Evolutionary conservation across 202 grass and related monocot species (phyloP).

Genomic region (Carex arenaria): DNA sequence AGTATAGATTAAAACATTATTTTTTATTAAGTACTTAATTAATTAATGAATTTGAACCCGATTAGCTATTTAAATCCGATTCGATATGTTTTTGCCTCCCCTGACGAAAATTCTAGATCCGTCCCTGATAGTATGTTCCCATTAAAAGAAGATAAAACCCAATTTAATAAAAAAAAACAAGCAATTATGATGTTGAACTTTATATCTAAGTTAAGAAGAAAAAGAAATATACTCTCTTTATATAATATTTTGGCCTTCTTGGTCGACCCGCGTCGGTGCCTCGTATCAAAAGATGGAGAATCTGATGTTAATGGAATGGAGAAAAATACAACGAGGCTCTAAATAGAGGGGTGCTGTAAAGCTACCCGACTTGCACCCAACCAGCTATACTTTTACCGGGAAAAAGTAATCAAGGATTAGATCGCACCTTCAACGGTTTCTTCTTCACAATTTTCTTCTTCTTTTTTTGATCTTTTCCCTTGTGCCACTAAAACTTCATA

Average conservation of each 20-base stretch:
- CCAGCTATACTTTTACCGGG: conserved; percentile 17
- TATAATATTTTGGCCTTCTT: background rate
- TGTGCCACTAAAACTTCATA: background rate
- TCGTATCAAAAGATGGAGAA: background rate
- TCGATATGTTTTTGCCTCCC: too few species aligned
- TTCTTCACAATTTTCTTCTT: background rate
- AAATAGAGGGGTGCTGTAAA: background rate
- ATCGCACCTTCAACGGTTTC: conserved; percentile 26
- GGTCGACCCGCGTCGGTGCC: background rate
- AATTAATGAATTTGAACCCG: too few species aligned
- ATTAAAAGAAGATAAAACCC: too few species aligned
- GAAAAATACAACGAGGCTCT: background rate
- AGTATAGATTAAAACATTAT: too few species aligned
- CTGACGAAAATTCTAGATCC: too few species aligned
- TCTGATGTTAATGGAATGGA: background rate
- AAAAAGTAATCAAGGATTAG: conserved; percentile 10
- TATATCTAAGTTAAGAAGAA: background rate
- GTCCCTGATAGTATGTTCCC: background rate
- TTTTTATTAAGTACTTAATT: too few species aligned
- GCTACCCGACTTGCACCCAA: conserved; percentile 1
- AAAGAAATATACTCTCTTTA: background rate
- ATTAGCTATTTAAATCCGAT: too few species aligned
- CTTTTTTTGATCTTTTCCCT: background rate
- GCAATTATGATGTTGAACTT: background rate
- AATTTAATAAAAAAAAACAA: background rate